These are phyloP conservation scores for Parmales sp. DNA, from an alignment of 108 stramenopile genomes.

Conservation along the genomic window DNA sequence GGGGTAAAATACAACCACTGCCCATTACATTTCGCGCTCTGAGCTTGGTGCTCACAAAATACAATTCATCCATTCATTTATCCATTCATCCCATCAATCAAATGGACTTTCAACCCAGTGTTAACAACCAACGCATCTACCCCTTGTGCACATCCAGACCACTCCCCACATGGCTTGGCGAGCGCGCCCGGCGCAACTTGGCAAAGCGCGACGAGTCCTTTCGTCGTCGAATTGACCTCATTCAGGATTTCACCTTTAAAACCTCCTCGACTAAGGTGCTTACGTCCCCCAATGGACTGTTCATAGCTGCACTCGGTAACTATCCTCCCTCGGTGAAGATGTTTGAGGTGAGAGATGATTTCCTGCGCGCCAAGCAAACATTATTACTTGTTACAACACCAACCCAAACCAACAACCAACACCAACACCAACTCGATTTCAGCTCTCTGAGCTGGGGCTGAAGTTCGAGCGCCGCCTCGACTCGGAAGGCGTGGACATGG, in stretches of 20 bases:
- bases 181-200: constrained; percentile 76
- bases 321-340: constrained; percentile 91
- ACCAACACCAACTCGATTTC: too few species aligned
- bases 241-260: constrained; percentile 97
- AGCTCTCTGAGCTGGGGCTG: constrained; percentile 85
- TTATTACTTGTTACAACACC: too few species aligned
- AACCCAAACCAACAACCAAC: too few species aligned
- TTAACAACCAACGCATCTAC: constrained; percentile 73
- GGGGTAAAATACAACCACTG: too few species aligned
- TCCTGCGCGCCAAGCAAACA: too few species aligned
- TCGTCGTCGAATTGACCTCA: constrained; percentile 83
- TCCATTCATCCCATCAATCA: too few species aligned
- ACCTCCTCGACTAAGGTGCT: constrained; percentile 64
- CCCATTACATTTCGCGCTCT: too few species aligned
- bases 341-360: constrained; percentile 86
- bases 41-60: too few species aligned
- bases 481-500: constrained; percentile 79
- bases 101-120: too few species aligned
- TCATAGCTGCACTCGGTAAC: constrained; percentile 80
- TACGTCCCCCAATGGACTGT: constrained; percentile 75
- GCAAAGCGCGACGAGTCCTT: constrained; percentile 78
- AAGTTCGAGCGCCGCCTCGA: constrained; percentile 96
- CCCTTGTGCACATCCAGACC: constrained; percentile 73
- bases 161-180: constrained; percentile 93
- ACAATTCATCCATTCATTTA: too few species aligned